Percentiles rank a stretch among this genome's conserved stretches.
phyloP scores from a whole-genome alignment of 768 basidiomycete species.

The Phlegmacium glaucopus region DNA sequence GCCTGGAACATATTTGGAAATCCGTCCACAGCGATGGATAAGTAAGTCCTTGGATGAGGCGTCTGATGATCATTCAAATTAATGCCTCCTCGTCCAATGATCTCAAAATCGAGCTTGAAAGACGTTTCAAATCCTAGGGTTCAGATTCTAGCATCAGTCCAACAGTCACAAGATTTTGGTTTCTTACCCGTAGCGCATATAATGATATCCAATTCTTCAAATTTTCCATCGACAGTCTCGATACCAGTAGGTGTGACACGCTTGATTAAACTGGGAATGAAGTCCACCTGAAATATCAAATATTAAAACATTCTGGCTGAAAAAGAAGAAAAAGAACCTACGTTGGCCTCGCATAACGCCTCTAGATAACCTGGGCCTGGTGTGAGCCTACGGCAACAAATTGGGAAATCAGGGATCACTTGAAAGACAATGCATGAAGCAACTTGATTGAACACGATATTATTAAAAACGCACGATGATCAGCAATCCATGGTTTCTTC shows the following conservation, averaged over 20 bases:
- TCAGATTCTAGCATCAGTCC: not conserved
- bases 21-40: conserved; percentile 54
- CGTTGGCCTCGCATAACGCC: conserved; percentile 61
- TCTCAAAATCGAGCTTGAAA: conserved; percentile 43
- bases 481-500: conserved; percentile 61
- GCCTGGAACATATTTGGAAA: conserved; percentile 69
- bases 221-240: conserved; percentile 50
- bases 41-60: conserved; percentile 55
- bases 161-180: not conserved
- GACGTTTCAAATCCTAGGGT: conserved; percentile 50
- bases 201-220: conserved; percentile 54
- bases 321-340: conserved; percentile 16
- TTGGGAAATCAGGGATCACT: conserved; percentile 61
- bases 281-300: conserved; percentile 40
- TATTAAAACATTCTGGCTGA: not conserved
- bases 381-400: conserved; percentile 61
- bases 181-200: conserved; percentile 57
- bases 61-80: conserved; percentile 51
- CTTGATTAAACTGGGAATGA: conserved; percentile 47
- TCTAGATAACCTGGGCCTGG: conserved; percentile 69
- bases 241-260: conserved; percentile 52
- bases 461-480: conserved; percentile 36
- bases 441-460: not conserved
- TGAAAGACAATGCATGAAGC: not conserved
- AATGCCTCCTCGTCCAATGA: conserved; percentile 51